A percentile compares a stretch with the other conserved stretches of the same genome.
Conservation (phyloP, 2,329 filamentous ascomycete species). For the Amphichorda felina region DNA sequence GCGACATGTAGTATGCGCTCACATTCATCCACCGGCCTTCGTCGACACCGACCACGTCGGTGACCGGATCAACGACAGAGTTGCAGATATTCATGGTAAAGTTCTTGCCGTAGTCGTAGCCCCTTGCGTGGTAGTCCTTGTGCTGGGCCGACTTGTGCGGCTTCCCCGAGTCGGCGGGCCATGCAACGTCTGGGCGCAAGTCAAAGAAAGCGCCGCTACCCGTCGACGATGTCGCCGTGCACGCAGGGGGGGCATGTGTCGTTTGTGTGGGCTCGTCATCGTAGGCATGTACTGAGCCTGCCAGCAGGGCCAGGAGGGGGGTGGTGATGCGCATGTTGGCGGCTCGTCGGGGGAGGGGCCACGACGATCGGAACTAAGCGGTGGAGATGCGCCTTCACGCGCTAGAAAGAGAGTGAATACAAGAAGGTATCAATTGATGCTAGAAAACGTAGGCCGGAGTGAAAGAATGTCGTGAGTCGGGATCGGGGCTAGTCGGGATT, state of each 20-base stretch:
- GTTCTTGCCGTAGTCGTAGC: conserved; percentile 68
- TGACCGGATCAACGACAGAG: conserved; percentile 55
- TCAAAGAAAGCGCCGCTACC: conserved; percentile 48
- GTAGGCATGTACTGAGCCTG: conserved; percentile 18
- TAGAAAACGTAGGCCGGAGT: too few relatives aligned
- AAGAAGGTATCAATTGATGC: too few relatives aligned
- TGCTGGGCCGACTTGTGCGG: conserved; percentile 26
- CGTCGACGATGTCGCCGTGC: conserved; percentile 42
- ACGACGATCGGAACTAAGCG: not conserved
- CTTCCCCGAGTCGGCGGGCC: conserved; percentile 28
- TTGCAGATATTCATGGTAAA: conserved; percentile 78
- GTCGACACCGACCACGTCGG: conserved; percentile 52
- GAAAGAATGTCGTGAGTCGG: too few relatives aligned
- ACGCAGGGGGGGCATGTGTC: conserved; percentile 28
- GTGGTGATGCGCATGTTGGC: conserved; percentile 6
- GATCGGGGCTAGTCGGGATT: too few relatives aligned
- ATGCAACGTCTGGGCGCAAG: conserved; percentile 40
- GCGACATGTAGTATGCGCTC: conserved; percentile 62
- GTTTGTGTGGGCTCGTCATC: conserved; percentile 27
- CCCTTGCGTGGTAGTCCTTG: conserved; percentile 51
- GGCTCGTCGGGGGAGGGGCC: not conserved
- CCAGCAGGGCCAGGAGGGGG: conserved; percentile 14
- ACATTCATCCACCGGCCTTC: conserved; percentile 56
- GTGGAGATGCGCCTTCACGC: too few relatives aligned
- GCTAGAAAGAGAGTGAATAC: too few relatives aligned